Evolutionary conservation across 2,329 filamentous ascomycete genomes (phyloP), one percentile per base, ranked within the genome.

Genomic region (Mycosphaerella arachidis): DNA sequence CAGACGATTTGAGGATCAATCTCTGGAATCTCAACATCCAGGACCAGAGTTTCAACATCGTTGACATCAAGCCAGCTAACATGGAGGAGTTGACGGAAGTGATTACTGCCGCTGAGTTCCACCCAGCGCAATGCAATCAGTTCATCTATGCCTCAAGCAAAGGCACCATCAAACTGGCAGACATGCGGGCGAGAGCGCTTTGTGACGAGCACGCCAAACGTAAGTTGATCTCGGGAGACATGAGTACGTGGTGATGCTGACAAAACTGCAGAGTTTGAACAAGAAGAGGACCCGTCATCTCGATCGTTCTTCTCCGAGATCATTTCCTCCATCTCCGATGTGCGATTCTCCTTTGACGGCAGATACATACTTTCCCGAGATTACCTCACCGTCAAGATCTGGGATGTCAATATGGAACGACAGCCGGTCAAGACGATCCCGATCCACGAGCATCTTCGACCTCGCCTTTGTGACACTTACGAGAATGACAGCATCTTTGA

Each of bases 101-200:
- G 68, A 97, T 99, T 73, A 99, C 94, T 12, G 94, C 94, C 46
- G 94, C 94, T 56, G 94, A 99, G 73, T 99, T 99, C 72, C 94
- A 99, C 73, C 94, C 94, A 6, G 82, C 88, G 71, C 96, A 92
- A 81, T 99, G 94, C 83, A 97, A 99, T 78, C 96, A 91, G 92
- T 97, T 99, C 80, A 99, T 99, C 93, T 99, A 97, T 75, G 94
- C 94, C 69, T 97, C 93, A 77, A 97, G 92, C 61, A 99, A 99
- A 78, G 94, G 94, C 62, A 97, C 94, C 37, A 97, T 99, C 79
- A 99, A 99, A 79, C 82, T 99, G 70, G 94, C 94, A 52, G 94
- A 99, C 72, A 99, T 99, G 94, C 87, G 94, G 71, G 90, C 97
- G 81, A 96, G 92, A 72, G 94, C 94, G 31, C 81, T 99, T 55